Base-by-base conservation (phyloP, 495 filamentous ascomycete genomes). In the Neurospora discreta region DNA sequence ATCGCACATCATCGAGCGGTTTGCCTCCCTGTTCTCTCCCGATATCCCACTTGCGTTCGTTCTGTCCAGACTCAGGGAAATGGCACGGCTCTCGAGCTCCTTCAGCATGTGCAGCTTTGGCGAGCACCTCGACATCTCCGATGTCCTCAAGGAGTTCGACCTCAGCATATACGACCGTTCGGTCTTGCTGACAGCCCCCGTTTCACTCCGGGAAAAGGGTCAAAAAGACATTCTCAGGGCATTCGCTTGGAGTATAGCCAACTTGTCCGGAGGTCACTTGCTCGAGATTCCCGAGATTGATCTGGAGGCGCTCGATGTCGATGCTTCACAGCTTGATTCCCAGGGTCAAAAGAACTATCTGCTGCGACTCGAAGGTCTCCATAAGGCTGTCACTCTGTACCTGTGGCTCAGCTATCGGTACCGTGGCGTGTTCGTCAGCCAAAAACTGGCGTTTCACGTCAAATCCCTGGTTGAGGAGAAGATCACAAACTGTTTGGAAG, bases 321-420 rank as follows among this genome's bases (percentile, higher is more conserved):
- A 75, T 16, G 70, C 0, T 73, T 88, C 68, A 75, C 84, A 46
- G 3, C 81, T 81, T 84, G 76, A 7, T 76, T 72, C 15, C 78
- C 77, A 26, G 13, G 8, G 3, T 33, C 52, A 26, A 33, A 69
- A 85, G 81, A 77, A 83, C 0, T 91, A 92, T 70, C 78, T 98
- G 73, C 76, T 80, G 38, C 78, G 83, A 9, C 80, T 97, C 60
- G 96, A 98, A 80, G 76, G 74, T 20, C 82, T 98, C 30, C 96
- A 99, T 81, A 93, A 92, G 77, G 83, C 87, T 18, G 80, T 98
- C 40, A 91, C 95, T 23, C 80, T 95, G 23, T 99, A 97, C 75
- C 84, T 94, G 9, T 99, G 95, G 95, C 84, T 98, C 78, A 88
- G 85, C 68, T 90, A 89, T 77, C 88, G 88, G 15, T 90, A 87